Percentiles rank a stretch among this genome's conserved stretches.
Conservation (phyloP, 371 early-diverging fungal genomes). For the Apophysomyces elegans region DNA sequence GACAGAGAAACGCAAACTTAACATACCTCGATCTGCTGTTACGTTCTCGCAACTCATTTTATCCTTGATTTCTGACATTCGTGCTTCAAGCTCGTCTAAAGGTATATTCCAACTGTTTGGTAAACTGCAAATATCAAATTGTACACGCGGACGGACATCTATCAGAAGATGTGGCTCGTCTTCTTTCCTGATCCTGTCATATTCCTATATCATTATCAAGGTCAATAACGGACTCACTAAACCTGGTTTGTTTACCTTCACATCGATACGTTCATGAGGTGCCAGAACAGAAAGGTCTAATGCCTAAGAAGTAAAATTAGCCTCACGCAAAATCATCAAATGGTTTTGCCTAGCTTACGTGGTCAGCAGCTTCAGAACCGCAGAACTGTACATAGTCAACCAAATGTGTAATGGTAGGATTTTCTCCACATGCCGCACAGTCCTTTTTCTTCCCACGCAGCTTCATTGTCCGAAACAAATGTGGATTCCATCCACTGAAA, state of each 20-base stretch:
- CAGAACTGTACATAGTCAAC: slow-evolving; percentile 94
- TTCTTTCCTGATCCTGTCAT: slow-evolving; percentile 33
- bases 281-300: slow-evolving; percentile 26
- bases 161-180: slow-evolving; percentile 71
- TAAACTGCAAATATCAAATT: slow-evolving; percentile 84
- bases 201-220: slow-evolving; percentile 28
- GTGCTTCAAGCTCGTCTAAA: slow-evolving; percentile 40
- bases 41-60: slow-evolving; percentile 26
- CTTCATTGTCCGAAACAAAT: slow-evolving; percentile 83
- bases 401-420: slow-evolving; percentile 75
- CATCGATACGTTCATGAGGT: slow-evolving; percentile 35
- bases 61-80: slow-evolving; percentile 46
- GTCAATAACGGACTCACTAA: neutral
- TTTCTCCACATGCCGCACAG: slow-evolving; percentile 88
- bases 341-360: slow-evolving; percentile 39
- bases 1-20: slow-evolving; percentile 16
- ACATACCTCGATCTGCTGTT: slow-evolving; percentile 33
- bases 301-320: slow-evolving; percentile 8
- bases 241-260: slow-evolving; percentile 18
- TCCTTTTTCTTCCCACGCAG: slow-evolving; percentile 69
- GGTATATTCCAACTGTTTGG: slow-evolving; percentile 69
- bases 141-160: slow-evolving; percentile 85
- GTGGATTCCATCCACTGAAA: slow-evolving; percentile 73
- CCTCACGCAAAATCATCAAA: neutral
- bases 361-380: slow-evolving; percentile 78